Evolutionary conservation across 176 grass and related monocot genomes (phyloP).

Genomic region (Aegilops bicornis): DNA sequence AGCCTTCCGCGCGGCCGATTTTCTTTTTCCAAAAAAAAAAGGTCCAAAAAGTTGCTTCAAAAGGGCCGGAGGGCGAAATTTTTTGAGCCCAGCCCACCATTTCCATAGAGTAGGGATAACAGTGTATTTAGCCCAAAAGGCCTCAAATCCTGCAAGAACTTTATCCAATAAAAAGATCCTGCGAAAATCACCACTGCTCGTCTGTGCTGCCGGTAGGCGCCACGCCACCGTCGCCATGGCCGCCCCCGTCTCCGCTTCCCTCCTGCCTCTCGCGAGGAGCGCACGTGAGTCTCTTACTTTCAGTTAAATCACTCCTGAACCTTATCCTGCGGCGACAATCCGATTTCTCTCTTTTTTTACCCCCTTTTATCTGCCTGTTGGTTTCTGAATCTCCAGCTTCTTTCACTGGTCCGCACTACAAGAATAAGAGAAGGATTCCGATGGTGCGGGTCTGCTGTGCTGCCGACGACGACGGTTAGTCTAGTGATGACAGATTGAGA

Average conservation of each 20-base stretch:
- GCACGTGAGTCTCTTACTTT: slow-evolving; percentile 14
- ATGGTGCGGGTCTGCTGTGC: slow-evolving; percentile 9
- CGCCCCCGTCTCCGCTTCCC: not conserved
- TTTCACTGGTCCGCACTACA: not conserved
- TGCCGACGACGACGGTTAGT: slow-evolving; percentile 40
- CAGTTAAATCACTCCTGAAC: not conserved
- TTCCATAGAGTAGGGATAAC: too few species aligned
- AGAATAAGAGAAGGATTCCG: slow-evolving; percentile 10
- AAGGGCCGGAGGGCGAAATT: too few species aligned
- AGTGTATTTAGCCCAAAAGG: not conserved
- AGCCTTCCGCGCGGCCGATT: too few species aligned
- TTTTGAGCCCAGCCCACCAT: too few species aligned
- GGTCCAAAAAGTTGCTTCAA: too few species aligned
- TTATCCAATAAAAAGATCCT: not conserved
- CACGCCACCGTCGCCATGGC: slow-evolving; percentile 28
- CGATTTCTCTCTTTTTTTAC: not conserved
- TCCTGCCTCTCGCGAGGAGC: slow-evolving; percentile 5
- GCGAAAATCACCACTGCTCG: not conserved
- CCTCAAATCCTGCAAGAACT: not conserved
- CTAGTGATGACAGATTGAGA: not conserved
- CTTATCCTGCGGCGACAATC: not conserved
- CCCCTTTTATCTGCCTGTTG: not conserved
- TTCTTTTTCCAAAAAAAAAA: too few species aligned
- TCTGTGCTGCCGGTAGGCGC: not conserved
- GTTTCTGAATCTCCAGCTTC: slow-evolving; percentile 1